Conservation (phyloP, 257 asterid species). For the Salvia hispanica region DNA sequence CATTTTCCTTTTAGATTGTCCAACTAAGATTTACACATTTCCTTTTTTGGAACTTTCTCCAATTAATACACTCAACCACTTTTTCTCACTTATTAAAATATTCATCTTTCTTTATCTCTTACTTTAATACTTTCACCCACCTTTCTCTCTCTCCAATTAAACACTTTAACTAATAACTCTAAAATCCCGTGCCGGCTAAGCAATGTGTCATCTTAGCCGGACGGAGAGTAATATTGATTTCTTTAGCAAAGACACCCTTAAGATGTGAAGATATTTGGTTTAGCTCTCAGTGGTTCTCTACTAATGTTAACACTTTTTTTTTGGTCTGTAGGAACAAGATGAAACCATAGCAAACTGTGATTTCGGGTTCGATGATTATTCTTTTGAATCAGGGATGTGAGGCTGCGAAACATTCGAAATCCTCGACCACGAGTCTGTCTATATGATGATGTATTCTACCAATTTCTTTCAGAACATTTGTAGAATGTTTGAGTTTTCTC, state of each 20-base stretch:
- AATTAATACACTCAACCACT: too few species aligned
- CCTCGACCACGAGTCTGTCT: conserved; percentile 39
- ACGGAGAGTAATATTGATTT: neutral
- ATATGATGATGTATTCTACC: conserved; percentile 38
- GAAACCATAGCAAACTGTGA: conserved; percentile 54
- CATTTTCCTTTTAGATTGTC: too few species aligned
- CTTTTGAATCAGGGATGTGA: conserved; percentile 54
- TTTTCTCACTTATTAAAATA: too few species aligned
- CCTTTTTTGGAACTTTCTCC: too few species aligned
- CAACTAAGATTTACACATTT: too few species aligned
- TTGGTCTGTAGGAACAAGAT: conserved; percentile 62
- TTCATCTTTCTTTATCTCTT: too few species aligned
- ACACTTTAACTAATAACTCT: too few species aligned
- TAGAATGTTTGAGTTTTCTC: conserved; percentile 31
- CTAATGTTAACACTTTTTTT: conserved; percentile 3
- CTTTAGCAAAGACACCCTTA: neutral
- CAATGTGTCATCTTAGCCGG: too few species aligned
- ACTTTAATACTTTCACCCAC: too few species aligned
- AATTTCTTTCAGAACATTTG: conserved; percentile 27
- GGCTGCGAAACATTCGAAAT: conserved; percentile 25
- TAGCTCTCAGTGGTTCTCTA: neutral
- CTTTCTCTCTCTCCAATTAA: too few species aligned
- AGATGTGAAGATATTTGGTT: neutral
- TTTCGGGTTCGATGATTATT: conserved; percentile 54
- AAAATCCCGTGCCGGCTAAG: too few species aligned